Base-by-base conservation (phyloP, 2,329 filamentous ascomycete genomes). In the Elsinoe batatas region DNA sequence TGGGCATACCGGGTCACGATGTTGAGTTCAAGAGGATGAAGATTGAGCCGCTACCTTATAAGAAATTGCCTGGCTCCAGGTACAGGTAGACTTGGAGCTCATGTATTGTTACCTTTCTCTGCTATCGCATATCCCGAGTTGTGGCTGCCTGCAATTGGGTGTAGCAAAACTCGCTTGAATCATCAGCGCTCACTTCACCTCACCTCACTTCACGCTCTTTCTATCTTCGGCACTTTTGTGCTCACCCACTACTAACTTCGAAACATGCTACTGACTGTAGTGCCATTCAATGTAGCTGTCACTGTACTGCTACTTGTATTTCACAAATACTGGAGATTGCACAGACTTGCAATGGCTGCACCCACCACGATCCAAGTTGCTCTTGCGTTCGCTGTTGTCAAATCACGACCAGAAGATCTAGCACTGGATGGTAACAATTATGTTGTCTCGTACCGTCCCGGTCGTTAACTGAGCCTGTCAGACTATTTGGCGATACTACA, bases 1-100 rank as follows among this genome's bases (percentile, higher is more conserved):
- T 87, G 63, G 82, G 81, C 58, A 77, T 94, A 59, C 79, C 82
- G 26, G 89, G 89, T 47, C 83, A 83, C 57, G 85, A 94, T 65
- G 69, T 96, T 60, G 88, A 96, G 74, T 88, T 95, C 71, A 88
- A 87, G 75, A 82, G 83, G 67, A 85, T 85, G 74, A 87, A 83
- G 66, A 79, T 91, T 58, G 80, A 87, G 74, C 79, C 79, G 59
- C 66, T 84, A 64, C 81, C 81, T 8, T 83, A 84, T 66, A 81
- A 82, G 74, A 78, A 79, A 68, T 76, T 80, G 68, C 71, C 67
- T 60, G 65, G 71, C 15, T 69, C 71, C 60, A 68, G 74, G 57
- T 77, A 73, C 65, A 69, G 74, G 61, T 76, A 68, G 61, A 44
- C 43, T 53, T 43, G 51, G 49, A 15, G 57, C 53, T 55, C 46